Conservation (phyloP, 306 rosid species). For the Vigna mungo region DNA sequence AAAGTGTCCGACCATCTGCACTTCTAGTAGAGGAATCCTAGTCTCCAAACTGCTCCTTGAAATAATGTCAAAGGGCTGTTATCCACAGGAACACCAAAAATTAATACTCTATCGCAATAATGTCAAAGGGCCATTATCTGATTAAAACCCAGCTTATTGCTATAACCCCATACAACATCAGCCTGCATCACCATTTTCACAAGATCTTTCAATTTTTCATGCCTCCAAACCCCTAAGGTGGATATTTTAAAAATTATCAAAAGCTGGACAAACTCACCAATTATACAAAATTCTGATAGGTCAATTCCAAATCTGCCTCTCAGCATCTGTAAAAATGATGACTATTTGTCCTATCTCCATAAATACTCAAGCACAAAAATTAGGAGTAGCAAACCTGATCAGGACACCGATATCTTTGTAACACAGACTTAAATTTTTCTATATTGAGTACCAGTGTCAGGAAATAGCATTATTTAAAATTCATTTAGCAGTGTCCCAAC, state of each 20-base stretch:
- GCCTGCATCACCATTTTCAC: no score
- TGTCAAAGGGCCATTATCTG: no score
- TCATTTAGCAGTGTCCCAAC: neutral
- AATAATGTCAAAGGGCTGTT: no score
- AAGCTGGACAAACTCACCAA: neutral
- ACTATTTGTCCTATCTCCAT: neutral
- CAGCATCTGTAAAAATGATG: slow-evolving; percentile 9
- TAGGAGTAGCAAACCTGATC: neutral
- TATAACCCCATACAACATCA: no score
- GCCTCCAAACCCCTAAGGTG: slow-evolving; percentile 26
- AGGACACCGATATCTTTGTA: neutral
- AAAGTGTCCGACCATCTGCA: neutral
- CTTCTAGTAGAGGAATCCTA: neutral
- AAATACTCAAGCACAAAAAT: neutral
- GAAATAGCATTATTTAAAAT: neutral
- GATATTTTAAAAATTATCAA: slow-evolving; percentile 18
- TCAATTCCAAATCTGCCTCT: slow-evolving; percentile 3
- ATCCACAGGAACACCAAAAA: no score
- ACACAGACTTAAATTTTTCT: neutral
- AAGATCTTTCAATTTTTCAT: slow-evolving; percentile 24
- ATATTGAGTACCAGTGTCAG: neutral
- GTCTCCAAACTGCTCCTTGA: no score
- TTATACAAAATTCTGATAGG: neutral
- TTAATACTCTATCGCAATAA: no score
- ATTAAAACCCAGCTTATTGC: no score